Base-by-base conservation (phyloP, 1,284 basidiomycete genomes). In the Termitomyces sp. region DNA sequence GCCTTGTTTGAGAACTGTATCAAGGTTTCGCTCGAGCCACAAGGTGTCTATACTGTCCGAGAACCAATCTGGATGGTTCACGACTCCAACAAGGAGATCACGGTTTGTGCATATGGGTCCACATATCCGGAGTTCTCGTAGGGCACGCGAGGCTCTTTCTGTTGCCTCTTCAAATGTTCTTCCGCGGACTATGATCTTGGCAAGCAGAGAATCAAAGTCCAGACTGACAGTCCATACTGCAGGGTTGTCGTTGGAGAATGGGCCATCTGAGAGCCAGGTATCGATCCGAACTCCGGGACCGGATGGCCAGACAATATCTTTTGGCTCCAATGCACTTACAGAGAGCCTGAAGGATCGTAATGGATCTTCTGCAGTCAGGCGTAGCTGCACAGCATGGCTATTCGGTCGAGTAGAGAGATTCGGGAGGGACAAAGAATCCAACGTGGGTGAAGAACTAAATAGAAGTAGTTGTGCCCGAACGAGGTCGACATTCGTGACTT, bases 121-220 rank as follows among this genome's bases (percentile, higher is more conserved):
- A 0, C 53, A 46, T 7, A 75, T 14, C 3, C 51, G 54, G 10
- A 69, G 57, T 50, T 74, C 72, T 7, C 53, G 51, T 3, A 73
- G 37, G 1, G 71, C 71, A 16, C 67, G 59, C 26, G 49, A 51
- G 0, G 68, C 71, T 49, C 62, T 68, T 34, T 63, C 61, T 1
- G 67, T 67, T 16, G 63, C 60, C 54, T 73, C 70, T 14, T 66
- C 62, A 30, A 71, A 68, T 0, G 63, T 61, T 0, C 48, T 47
- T 9, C 62, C 71, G n/a, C 60, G 62, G 7, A 70, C 65, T 50
- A 73, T 69, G 16, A 75, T 57, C 54, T 75, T 74, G 9, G 71
- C 71, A 1, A 75, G 61, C 4, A 75, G 62, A 0, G 72, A 72
- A 55, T 75, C 72, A 38, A 73, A 74, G 19, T 73, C 70, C 2